phyloP scores from a whole-genome alignment of 805 yeast genomes.

The Wickerhamiella galacta region DNA sequence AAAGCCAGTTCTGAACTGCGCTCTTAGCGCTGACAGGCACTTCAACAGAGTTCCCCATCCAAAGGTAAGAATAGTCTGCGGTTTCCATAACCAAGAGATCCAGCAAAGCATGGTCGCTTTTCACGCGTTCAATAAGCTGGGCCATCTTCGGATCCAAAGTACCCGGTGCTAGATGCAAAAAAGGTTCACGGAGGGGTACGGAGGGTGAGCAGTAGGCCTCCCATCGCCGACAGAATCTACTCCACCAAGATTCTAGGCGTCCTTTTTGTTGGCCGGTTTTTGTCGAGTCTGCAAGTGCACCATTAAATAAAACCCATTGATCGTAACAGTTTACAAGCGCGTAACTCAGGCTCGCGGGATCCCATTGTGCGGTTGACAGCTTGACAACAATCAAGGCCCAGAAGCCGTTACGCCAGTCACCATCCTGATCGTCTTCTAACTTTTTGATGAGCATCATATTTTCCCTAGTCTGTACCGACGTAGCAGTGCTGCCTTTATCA shows the following conservation, averaged over 20 bases:
- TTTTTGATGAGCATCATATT: constrained; percentile 3
- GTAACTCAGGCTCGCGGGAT: no score
- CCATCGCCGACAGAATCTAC: not conserved
- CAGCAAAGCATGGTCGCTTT: not conserved
- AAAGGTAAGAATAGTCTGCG: not conserved
- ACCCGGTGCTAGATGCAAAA: not conserved
- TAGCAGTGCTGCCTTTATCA: constrained; percentile 7
- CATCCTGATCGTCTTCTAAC: constrained; percentile 3
- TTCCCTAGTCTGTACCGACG: constrained; percentile 4
- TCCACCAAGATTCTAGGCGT: not conserved
- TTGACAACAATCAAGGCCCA: constrained; percentile 7
- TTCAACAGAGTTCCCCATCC: no score
- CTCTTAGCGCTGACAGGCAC: not conserved
- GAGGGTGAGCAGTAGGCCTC: not conserved
- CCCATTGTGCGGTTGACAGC: not conserved
- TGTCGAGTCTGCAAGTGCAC: not conserved
- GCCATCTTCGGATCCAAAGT: not conserved
- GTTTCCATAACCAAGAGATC: not conserved
- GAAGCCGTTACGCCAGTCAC: constrained; percentile 14
- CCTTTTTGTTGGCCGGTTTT: not conserved
- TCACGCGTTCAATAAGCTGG: not conserved
- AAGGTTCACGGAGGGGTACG: not conserved
- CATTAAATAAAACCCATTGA: not conserved
- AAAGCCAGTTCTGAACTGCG: not conserved
- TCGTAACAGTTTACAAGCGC: no score